Conservation (phyloP, 305 asterid genomes). For the Solanum aculeatissimum region DNA sequence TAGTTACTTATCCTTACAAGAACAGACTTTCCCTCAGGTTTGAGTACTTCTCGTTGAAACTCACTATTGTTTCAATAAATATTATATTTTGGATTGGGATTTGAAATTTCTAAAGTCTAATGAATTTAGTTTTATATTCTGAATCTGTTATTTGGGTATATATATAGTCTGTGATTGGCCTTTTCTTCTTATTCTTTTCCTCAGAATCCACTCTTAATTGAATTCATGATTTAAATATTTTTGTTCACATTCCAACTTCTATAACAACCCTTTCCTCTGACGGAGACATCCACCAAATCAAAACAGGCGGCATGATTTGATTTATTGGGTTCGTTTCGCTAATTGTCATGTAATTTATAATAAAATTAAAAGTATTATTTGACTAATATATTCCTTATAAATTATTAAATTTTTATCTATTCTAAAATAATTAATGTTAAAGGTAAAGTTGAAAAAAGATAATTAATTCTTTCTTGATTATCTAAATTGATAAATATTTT, state of each 20-base stretch:
- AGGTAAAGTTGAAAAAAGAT: too few relatives aligned
- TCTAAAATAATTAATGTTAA: too few relatives aligned
- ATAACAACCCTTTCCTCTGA: too few relatives aligned
- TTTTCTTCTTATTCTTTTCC: neutral
- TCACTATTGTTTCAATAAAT: neutral
- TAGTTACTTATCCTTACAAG: slow-evolving; percentile 29
- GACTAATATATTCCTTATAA: too few relatives aligned
- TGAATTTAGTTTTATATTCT: neutral
- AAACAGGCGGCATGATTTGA: too few relatives aligned
- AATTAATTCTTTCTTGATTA: too few relatives aligned
- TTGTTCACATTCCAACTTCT: neutral
- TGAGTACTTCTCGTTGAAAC: neutral
- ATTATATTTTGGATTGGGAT: neutral
- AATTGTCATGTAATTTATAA: too few relatives aligned
- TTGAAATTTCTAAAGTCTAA: neutral
- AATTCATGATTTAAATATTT: neutral
- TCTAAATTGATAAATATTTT: too few relatives aligned
- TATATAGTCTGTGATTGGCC: neutral
- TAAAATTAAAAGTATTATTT: too few relatives aligned
- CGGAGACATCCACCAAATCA: too few relatives aligned
- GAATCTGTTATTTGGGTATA: neutral
- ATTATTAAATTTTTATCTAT: too few relatives aligned
- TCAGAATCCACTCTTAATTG: neutral
- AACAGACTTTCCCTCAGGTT: slow-evolving; percentile 36
- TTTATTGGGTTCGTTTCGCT: too few relatives aligned